Percentiles rank a stretch among this genome's conserved stretches.
Evolutionary conservation across 2,329 filamentous ascomycete genomes (phyloP).

Genomic region (Pseudofabraea citricarpa): DNA sequence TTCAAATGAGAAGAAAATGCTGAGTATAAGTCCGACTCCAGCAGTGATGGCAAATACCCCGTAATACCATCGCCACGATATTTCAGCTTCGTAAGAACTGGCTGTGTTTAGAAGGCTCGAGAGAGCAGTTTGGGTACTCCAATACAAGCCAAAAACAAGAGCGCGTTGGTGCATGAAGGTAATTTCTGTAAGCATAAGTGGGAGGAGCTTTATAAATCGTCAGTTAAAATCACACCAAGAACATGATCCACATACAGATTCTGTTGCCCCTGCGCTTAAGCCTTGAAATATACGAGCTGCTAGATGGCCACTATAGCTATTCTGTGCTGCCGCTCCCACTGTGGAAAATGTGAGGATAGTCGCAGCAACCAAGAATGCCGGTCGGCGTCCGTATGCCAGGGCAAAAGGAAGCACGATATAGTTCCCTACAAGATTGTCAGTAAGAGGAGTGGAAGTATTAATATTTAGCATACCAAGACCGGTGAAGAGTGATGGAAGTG

Average conservation of each 20-base stretch:
- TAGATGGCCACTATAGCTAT: neutral
- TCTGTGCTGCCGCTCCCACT: neutral
- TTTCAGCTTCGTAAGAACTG: neutral
- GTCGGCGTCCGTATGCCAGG: neutral
- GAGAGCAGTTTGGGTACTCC: neutral
- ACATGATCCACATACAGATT: neutral
- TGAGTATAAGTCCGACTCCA: slow-evolving; percentile 30
- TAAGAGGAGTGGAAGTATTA: neutral
- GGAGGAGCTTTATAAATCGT: neutral
- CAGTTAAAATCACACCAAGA: too few species aligned
- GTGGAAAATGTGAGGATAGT: neutral
- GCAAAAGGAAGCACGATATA: neutral
- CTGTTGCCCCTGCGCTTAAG: neutral
- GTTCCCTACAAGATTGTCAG: neutral
- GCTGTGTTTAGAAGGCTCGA: neutral
- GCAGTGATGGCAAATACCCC: slow-evolving; percentile 34
- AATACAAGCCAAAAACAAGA: neutral
- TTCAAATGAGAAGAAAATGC: slow-evolving; percentile 36
- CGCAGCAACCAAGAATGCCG: neutral
- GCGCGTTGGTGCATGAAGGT: neutral
- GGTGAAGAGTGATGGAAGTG: neutral
- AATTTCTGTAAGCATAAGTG: neutral
- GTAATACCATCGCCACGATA: slow-evolving; percentile 36
- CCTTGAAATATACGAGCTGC: neutral
- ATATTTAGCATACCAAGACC: neutral